phyloP scores from a whole-genome alignment of 306 rosid genomes.

The Medicago arabica region DNA sequence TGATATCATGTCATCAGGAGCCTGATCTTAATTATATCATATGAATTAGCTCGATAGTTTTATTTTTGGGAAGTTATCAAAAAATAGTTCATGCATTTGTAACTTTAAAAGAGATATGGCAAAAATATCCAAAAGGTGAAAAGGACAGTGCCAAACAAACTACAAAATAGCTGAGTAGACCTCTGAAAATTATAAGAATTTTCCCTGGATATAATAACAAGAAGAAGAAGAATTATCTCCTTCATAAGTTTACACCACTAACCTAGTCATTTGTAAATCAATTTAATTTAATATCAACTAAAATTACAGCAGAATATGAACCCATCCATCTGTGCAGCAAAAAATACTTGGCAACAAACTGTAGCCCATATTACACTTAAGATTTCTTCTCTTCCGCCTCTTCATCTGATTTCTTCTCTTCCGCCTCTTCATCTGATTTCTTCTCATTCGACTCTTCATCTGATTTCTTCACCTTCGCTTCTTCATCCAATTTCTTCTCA shows the following conservation, averaged over 20 bases:
- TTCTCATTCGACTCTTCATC: not conserved
- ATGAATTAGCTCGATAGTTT: not conserved
- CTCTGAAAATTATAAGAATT: constrained; percentile 28
- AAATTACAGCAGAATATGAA: constrained; percentile 50
- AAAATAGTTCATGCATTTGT: constrained; percentile 4
- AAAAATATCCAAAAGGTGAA: constrained; percentile 20
- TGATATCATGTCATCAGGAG: constrained; percentile 4
- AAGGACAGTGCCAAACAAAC: constrained; percentile 29
- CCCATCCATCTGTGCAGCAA: constrained; percentile 45
- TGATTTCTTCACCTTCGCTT: not conserved
- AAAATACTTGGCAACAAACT: constrained; percentile 28
- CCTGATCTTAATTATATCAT: not conserved
- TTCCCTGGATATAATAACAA: constrained; percentile 33
- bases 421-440: not conserved
- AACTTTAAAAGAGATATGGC: constrained; percentile 3
- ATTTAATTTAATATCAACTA: constrained; percentile 30
- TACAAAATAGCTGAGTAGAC: constrained; percentile 33
- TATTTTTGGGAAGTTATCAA: constrained; percentile 1
- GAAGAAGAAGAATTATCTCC: constrained; percentile 35
- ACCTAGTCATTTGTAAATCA: constrained; percentile 46
- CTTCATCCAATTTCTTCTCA: not conserved
- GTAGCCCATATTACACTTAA: constrained; percentile 36
- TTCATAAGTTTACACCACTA: constrained; percentile 48
- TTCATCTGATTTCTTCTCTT: not conserved
- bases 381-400: not conserved